phyloP scores from a whole-genome alignment of 2,329 filamentous ascomycete species.

The Cryphonectria parasitica region DNA sequence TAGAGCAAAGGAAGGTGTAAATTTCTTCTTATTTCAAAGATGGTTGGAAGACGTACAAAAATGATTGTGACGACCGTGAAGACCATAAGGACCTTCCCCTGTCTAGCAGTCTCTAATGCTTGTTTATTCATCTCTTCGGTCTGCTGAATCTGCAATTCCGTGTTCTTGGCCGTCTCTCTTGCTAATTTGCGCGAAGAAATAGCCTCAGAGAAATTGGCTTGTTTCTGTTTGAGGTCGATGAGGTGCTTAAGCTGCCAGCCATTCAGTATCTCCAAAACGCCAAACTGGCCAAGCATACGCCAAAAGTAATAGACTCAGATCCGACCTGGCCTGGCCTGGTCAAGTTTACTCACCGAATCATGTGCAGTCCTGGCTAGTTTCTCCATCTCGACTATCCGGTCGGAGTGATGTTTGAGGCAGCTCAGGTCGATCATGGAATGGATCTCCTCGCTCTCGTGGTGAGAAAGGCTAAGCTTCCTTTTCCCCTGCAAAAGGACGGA shows the following conservation, averaged over 20 bases:
- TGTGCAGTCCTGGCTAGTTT: neutral
- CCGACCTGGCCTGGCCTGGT: neutral
- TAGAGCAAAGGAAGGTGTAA: neutral
- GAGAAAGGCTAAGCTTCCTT: neutral
- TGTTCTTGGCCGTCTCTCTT: neutral
- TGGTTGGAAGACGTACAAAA: too few species aligned
- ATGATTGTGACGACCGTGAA: conserved; percentile 1
- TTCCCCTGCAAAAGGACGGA: neutral
- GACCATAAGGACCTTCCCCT: neutral
- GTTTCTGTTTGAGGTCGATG: conserved; percentile 1
- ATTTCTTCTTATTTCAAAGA: neutral
- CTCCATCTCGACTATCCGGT: neutral
- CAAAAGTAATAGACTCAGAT: neutral
- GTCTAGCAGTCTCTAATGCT: neutral
- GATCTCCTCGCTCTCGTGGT: neutral
- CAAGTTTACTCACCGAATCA: neutral
- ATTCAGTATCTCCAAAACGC: neutral
- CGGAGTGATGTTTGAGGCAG: neutral
- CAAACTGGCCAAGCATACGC: neutral
- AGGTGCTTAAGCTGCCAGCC: neutral
- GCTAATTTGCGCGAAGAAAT: neutral
- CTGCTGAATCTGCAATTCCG: neutral
- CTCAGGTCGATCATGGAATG: neutral
- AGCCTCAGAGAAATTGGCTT: neutral
- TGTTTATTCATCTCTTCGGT: neutral